Evolutionary conservation across 768 basidiomycete genomes (phyloP), one percentile per base, ranked within the genome.

Genomic region (Suillus placidus): DNA sequence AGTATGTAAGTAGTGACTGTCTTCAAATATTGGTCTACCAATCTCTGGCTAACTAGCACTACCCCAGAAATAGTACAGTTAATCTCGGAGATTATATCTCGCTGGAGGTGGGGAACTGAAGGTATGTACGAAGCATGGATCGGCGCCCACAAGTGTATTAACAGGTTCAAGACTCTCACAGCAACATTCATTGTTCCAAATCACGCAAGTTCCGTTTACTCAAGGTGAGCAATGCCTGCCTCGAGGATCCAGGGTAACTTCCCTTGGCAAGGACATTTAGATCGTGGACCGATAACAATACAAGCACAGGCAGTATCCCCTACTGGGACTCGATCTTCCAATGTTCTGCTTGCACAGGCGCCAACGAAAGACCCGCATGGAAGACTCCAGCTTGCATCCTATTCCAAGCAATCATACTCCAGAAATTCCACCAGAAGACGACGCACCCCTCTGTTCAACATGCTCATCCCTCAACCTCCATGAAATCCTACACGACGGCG

Each of bases 381-480:
- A 34, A n/a, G 20, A 34, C 32, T 13, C 20, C 10, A 35, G 6
- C 54, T 35, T 34, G 6, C 20, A 13, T 34, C 18, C 34, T 10
- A n/a, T 20, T 13, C 34, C 20, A 34, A 34, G 10, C 20, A 55
- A 34, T 5, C 54, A 13, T 7, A n/a, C 34, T 20, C 54, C 18
- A 55, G 32, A 34, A 55, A 20, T 20, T 6, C 32, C 55, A 57
- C 23, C 37, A 38, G 35, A 23, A 38, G 2, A 58, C 16, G 57
- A 58, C 14, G 37, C 37, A 5, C 20, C 64, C 35, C 42, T 49
- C 26, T 66, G 65, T 32, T 38, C 64, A 35, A 66, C 40, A 16
- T 66, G 65, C 52, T 47, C 64, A n/a, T 4, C 62, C 18, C 38
- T 65, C 35, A 3, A 65, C 26, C 34, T 66, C 62, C 62, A 20